Evolutionary conservation across 2,329 filamentous ascomycete genomes (phyloP).

Genomic region (Fusarium haematococcum): DNA sequence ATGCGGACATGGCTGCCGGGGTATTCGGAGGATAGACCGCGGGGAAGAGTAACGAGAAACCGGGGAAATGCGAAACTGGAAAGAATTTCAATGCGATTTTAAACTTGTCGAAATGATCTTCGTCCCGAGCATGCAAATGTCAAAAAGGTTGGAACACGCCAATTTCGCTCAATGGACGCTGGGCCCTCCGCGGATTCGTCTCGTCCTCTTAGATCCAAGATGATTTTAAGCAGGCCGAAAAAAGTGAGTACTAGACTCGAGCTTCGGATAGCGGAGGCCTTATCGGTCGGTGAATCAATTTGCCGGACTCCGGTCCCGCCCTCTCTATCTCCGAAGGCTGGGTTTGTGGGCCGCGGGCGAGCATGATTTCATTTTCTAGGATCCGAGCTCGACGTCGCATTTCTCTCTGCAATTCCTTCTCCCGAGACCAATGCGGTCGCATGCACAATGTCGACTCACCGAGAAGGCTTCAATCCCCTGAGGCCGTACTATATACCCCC

Average conservation of each 20-base stretch:
- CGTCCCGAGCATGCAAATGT: constrained; percentile 22
- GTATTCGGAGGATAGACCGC: constrained; percentile 22
- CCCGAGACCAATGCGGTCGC: constrained; percentile 41
- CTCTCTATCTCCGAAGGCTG: constrained; percentile 40
- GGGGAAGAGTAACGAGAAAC: constrained; percentile 15
- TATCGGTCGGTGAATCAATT: constrained; percentile 52
- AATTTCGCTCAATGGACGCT: constrained; percentile 46
- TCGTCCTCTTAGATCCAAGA: constrained; percentile 48
- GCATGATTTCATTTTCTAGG: constrained; percentile 51
- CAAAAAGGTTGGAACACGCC: constrained; percentile 29
- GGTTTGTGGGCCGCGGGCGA: constrained; percentile 26
- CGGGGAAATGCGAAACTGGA: constrained; percentile 5
- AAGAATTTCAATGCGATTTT: constrained; percentile 8
- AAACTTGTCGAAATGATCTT: constrained; percentile 4
- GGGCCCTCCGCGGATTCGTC: constrained; percentile 33
- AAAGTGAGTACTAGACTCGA: constrained; percentile 34
- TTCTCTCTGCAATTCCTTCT: constrained; percentile 28
- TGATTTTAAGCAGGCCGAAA: constrained; percentile 47
- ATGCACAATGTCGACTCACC: constrained; percentile 57
- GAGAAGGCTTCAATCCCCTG: constrained; percentile 70
- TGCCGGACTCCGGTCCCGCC: constrained; percentile 42
- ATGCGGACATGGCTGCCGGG: constrained; percentile 46
- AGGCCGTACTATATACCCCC: constrained; percentile 77
- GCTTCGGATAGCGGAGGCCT: constrained; percentile 43
- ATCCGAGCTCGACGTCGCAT: constrained; percentile 37